Percentiles rank a stretch among this genome's conserved stretches.
phyloP scores from a whole-genome alignment of 116 monocot species.

The Phalaenopsis hybrid region DNA sequence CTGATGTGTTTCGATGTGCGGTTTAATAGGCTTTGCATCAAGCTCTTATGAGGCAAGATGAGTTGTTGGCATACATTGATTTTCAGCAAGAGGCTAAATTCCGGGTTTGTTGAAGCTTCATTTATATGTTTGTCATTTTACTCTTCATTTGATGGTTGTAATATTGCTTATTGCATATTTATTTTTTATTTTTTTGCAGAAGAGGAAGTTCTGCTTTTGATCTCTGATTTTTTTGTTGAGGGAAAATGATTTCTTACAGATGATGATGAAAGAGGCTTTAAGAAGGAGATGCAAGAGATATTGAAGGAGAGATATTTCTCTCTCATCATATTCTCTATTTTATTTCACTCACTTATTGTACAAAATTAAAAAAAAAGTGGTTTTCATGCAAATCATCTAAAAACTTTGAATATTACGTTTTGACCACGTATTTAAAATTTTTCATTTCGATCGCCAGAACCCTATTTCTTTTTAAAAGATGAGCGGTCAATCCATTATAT shows the following conservation, averaged over 20 bases:
- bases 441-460: too few relatives aligned
- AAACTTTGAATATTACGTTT: too few relatives aligned
- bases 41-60: slow-evolving; percentile 48
- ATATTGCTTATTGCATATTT: not conserved
- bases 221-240: too few relatives aligned
- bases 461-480: too few relatives aligned
- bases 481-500: too few relatives aligned
- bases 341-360: too few relatives aligned
- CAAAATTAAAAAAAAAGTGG: too few relatives aligned
- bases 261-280: not conserved
- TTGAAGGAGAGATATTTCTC: too few relatives aligned
- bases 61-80: slow-evolving; percentile 39
- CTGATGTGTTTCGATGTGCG: not conserved
- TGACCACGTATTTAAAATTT: too few relatives aligned
- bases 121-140: not conserved
- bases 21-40: slow-evolving; percentile 33
- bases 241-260: not conserved
- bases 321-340: too few relatives aligned
- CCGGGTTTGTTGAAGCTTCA: slow-evolving; percentile 14
- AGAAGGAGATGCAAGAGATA: too few relatives aligned
- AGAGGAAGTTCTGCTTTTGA: slow-evolving; percentile 20
- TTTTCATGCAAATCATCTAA: too few relatives aligned
- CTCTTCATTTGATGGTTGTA: not conserved
- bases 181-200: slow-evolving; percentile 6
- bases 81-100: slow-evolving; percentile 27